These are phyloP conservation scores for Phoma herbarum DNA, from an alignment of 2,329 filamentous ascomycete genomes.

Conservation along the genomic window DNA sequence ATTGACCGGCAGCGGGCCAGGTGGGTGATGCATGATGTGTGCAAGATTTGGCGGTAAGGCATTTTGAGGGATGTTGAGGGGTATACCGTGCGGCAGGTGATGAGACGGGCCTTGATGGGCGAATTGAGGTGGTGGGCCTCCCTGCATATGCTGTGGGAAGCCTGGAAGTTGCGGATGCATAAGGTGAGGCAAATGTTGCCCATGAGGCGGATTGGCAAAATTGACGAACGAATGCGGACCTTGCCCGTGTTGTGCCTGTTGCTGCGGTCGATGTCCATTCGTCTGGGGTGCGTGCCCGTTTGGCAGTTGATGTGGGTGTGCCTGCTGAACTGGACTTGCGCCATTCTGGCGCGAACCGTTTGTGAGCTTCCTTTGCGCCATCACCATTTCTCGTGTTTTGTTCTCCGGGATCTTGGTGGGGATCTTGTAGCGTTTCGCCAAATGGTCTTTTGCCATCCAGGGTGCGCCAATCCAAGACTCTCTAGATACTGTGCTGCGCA, in stretches of 20 bases:
- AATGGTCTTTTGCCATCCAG: conserved; percentile 89
- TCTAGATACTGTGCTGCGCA: conserved; percentile 91
- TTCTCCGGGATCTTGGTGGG: conserved; percentile 78
- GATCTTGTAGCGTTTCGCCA: conserved; percentile 85
- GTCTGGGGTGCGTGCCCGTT: conserved; percentile 33
- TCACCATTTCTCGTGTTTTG: conserved; percentile 47
- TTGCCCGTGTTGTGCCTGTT: conserved; percentile 27
- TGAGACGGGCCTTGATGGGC: conserved; percentile 17
- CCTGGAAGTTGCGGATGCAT: conserved; percentile 16
- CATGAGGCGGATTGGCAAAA: conserved; percentile 63
- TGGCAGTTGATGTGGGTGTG: conserved; percentile 26
- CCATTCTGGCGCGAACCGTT: conserved; percentile 58
- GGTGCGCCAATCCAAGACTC: conserved; percentile 96
- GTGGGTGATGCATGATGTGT: conserved; percentile 27
- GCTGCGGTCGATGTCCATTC: conserved; percentile 32
- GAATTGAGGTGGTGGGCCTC: conserved; percentile 11
- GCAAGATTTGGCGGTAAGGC: conserved; percentile 34
- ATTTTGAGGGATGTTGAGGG: conserved; percentile 15
- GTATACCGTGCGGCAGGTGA: conserved; percentile 12
- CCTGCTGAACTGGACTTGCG: conserved; percentile 33
- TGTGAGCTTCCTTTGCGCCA: conserved; percentile 72
- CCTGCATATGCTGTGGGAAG: conserved; percentile 13
- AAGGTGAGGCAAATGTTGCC: conserved; percentile 21
- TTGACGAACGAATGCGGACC: conserved; percentile 58
- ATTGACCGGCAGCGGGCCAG: conserved; percentile 14